Percentiles rank a stretch among this genome's conserved stretches.
Conservation (phyloP, 1,139 yeast species). For the Taphrina communis region DNA sequence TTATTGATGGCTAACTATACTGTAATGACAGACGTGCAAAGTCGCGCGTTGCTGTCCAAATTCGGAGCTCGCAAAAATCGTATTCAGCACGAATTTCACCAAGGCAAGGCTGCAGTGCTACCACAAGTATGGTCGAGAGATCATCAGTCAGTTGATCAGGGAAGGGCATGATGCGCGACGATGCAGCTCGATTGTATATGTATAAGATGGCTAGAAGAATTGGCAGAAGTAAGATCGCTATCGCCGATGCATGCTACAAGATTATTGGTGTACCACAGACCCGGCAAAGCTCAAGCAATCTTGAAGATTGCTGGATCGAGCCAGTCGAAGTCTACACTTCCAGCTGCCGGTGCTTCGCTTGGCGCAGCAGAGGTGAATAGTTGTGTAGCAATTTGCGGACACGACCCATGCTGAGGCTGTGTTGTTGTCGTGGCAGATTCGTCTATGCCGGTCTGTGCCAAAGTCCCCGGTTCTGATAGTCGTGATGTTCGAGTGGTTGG, state of each 20-base stretch:
- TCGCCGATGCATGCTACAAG: slow-evolving; percentile 6
- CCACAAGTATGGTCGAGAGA: no score
- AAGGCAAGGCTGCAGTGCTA: no score
- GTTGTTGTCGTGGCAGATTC: background rate
- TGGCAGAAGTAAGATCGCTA: background rate
- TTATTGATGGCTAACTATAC: background rate
- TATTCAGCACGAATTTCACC: background rate
- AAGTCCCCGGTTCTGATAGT: background rate
- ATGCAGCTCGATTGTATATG: background rate
- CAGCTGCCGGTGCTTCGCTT: background rate
- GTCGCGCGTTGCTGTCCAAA: background rate
- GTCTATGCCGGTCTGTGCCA: background rate
- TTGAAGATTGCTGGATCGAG: slow-evolving; percentile 6
- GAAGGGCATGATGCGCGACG: no score
- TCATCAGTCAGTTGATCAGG: no score
- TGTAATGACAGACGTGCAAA: no score
- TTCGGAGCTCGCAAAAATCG: slow-evolving; percentile 14
- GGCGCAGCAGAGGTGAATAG: background rate
- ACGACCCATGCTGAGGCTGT: background rate
- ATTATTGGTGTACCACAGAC: background rate
- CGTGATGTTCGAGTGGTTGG: background rate
- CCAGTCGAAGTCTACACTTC: slow-evolving; percentile 11
- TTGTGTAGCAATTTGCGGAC: slow-evolving; percentile 3
- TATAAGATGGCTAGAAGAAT: background rate
- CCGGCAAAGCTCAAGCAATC: background rate